These are phyloP conservation scores for Proliferodiscus dingleyae DNA, from an alignment of 2,329 filamentous ascomycete species.

Conservation along the genomic window DNA sequence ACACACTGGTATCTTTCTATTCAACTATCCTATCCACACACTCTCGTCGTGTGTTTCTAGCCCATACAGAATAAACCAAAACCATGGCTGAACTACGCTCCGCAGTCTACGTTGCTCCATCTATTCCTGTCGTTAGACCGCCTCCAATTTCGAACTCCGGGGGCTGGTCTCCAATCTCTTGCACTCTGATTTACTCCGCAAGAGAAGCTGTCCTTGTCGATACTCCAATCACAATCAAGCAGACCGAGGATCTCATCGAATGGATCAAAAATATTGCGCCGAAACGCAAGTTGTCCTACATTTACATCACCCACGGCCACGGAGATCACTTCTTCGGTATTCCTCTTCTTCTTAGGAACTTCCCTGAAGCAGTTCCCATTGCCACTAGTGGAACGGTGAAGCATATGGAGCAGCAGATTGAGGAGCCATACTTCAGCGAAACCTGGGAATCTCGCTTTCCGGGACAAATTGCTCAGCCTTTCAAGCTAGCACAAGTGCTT, in stretches of 20 bases:
- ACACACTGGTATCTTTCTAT: too few relatives aligned
- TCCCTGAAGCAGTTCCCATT: conserved; percentile 22
- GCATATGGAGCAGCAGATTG: conserved; percentile 17
- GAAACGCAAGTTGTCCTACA: conserved; percentile 27
- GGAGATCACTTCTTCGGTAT: conserved; percentile 38
- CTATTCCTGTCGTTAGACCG: background rate
- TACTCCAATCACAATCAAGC: conserved; percentile 30
- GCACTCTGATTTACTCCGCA: conserved; percentile 14
- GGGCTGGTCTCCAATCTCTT: conserved; percentile 13
- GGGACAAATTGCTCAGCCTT: conserved; percentile 18
- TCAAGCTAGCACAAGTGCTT: conserved; percentile 17
- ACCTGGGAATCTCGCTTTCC: conserved; percentile 27
- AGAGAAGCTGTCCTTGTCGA: conserved; percentile 36
- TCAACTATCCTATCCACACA: too few relatives aligned
- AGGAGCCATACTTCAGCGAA: conserved; percentile 6
- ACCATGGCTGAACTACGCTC: too few relatives aligned
- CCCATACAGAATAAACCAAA: too few relatives aligned
- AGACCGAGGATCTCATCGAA: conserved; percentile 29
- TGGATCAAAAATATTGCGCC: conserved; percentile 34
- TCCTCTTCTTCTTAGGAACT: conserved; percentile 27
- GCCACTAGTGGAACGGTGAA: conserved; percentile 17
- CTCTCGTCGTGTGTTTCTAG: too few relatives aligned
- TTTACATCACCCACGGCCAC: conserved; percentile 40
- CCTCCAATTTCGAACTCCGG: too few relatives aligned
- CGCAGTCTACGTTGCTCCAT: background rate